Evolutionary conservation across 1,284 basidiomycete genomes (phyloP).

Genomic region (Cutaneotrichosporon arboriforme): DNA sequence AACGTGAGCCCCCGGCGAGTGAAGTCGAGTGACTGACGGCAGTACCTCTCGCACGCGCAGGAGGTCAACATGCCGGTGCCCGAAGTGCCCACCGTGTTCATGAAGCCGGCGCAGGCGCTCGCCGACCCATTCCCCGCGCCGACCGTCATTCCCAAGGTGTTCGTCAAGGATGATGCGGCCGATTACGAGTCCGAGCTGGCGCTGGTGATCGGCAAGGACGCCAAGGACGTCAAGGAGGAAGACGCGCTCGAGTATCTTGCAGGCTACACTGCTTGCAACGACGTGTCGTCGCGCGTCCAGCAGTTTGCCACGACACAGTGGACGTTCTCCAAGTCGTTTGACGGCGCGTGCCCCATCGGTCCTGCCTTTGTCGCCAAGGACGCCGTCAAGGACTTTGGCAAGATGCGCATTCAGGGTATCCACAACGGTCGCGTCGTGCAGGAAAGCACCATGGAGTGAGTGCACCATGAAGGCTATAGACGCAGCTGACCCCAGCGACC

Average conservation of each 20-base stretch:
- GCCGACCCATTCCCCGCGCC: constrained; percentile 36
- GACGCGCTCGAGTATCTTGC: constrained; percentile 77
- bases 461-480: constrained; percentile 26
- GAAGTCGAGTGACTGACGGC: constrained; percentile 7
- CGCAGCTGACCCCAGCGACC: constrained; percentile 38
- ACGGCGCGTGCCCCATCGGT: constrained; percentile 49
- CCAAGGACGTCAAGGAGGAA: constrained; percentile 68
- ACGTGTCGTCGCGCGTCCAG: constrained; percentile 41
- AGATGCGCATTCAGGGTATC: constrained; percentile 36
- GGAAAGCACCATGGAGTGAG: constrained; percentile 41
- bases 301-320: constrained; percentile 45
- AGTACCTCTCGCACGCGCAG: constrained; percentile 48
- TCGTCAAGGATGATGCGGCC: constrained; percentile 64
- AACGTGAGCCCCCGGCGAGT: constrained; percentile 34
- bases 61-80: constrained; percentile 39
- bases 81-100: constrained; percentile 37
- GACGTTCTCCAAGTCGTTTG: constrained; percentile 47
- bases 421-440: constrained; percentile 45
- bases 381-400: constrained; percentile 22
- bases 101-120: constrained; percentile 37
- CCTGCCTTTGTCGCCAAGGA: constrained; percentile 41
- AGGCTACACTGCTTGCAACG: constrained; percentile 52
- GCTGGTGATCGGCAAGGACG: constrained; percentile 73
- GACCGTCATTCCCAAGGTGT: constrained; percentile 33
- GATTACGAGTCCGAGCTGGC: constrained; percentile 88